phyloP scores from a whole-genome alignment of 164 flowering plant genomes.

The Nelumbo lutea region DNA sequence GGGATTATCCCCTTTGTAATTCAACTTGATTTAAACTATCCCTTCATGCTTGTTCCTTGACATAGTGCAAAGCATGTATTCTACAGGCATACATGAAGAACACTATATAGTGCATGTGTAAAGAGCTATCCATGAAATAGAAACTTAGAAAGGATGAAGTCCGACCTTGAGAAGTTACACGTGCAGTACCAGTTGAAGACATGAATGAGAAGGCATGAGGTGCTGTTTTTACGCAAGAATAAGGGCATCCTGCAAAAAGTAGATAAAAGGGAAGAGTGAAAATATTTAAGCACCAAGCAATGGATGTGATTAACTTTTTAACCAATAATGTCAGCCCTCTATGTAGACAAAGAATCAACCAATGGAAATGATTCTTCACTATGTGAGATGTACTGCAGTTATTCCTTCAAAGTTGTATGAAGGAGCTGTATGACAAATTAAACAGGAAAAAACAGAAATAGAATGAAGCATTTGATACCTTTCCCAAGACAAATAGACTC shows the following conservation, averaged over 20 bases:
- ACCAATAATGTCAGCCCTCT: background rate
- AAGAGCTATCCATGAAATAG: background rate
- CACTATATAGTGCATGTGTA: background rate
- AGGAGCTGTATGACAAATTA: background rate
- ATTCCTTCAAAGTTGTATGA: too few relatives aligned
- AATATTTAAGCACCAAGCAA: background rate
- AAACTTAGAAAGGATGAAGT: background rate
- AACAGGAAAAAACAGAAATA: background rate
- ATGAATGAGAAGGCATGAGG: constrained; percentile 72
- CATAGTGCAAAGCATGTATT: background rate
- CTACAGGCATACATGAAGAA: background rate
- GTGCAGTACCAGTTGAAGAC: constrained; percentile 61
- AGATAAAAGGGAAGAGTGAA: background rate
- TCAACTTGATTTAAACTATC: too few relatives aligned
- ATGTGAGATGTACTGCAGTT: background rate
- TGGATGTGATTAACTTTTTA: background rate
- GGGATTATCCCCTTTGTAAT: background rate
- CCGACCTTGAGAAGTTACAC: constrained; percentile 77
- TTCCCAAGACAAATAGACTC: constrained; percentile 74
- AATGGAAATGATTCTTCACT: background rate
- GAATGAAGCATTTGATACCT: constrained; percentile 39
- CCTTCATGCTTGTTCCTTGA: background rate
- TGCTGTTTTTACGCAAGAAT: constrained; percentile 75
- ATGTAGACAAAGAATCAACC: background rate
- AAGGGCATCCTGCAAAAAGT: constrained; percentile 61